phyloP scores from a whole-genome alignment of 495 filamentous ascomycete genomes.

The Hyaloscypha variabilis region DNA sequence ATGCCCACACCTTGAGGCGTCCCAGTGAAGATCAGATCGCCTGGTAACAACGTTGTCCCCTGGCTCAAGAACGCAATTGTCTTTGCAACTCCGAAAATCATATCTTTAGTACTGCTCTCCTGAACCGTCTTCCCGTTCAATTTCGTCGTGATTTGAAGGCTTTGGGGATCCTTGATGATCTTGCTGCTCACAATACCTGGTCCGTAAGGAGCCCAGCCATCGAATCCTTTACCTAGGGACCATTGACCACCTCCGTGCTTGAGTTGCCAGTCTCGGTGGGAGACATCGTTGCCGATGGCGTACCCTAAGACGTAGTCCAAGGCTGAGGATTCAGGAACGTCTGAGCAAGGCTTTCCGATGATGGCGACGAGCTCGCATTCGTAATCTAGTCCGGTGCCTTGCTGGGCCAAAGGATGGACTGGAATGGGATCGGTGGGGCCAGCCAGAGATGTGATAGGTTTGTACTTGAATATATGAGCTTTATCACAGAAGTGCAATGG shows the following conservation, averaged over 20 bases:
- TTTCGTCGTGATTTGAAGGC: constrained; percentile 64
- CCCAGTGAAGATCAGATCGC: constrained; percentile 85
- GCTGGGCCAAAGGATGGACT: constrained; percentile 57
- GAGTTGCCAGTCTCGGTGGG: constrained; percentile 83
- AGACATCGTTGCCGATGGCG: constrained; percentile 80
- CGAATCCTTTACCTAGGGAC: constrained; percentile 81
- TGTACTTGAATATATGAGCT: constrained; percentile 54
- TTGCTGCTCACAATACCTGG: constrained; percentile 73
- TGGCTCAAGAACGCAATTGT: constrained; percentile 76
- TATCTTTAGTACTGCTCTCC: constrained; percentile 73
- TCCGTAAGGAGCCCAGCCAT: constrained; percentile 87
- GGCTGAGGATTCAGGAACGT: constrained; percentile 68
- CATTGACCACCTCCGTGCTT: constrained; percentile 80
- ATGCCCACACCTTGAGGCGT: constrained; percentile 84
- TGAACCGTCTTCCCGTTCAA: constrained; percentile 76
- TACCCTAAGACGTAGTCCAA: constrained; percentile 81
- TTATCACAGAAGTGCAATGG: neutral
- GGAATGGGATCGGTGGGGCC: constrained; percentile 74
- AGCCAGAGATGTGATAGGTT: constrained; percentile 71
- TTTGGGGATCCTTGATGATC: constrained; percentile 73
- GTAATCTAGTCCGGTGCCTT: constrained; percentile 71
- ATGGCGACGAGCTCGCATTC: constrained; percentile 82
- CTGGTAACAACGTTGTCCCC: constrained; percentile 76
- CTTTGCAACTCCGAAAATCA: constrained; percentile 79
- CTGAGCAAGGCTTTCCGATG: constrained; percentile 70